Evolutionary conservation across 2,329 filamentous ascomycete species (phyloP).

Genomic region (Laburnicola sp.): DNA sequence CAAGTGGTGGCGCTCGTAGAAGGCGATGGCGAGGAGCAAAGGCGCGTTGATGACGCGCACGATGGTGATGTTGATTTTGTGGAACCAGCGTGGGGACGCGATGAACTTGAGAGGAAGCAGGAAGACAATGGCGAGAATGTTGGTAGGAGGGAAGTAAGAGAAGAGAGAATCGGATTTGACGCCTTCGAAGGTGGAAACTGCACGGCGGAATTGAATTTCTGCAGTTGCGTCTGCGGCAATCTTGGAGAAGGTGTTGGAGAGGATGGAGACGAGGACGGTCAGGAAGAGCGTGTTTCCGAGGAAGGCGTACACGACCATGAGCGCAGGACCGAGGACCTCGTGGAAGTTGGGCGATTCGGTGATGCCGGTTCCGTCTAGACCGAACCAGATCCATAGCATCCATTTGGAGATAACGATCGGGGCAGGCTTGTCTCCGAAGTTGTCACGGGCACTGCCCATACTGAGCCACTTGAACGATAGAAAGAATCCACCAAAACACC

Average conservation of each 20-base stretch:
- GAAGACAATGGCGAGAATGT: conserved; percentile 73
- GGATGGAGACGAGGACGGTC: conserved; percentile 85
- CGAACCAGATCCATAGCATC: conserved; percentile 95
- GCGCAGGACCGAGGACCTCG: conserved; percentile 72
- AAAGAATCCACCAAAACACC: conserved; percentile 83
- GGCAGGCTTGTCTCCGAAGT: conserved; percentile 50
- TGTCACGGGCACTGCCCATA: conserved; percentile 39
- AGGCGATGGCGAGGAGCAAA: conserved; percentile 69
- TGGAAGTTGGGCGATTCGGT: conserved; percentile 69
- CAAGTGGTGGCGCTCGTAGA: conserved; percentile 70
- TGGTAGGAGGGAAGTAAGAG: conserved; percentile 81
- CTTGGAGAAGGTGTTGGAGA: conserved; percentile 80
- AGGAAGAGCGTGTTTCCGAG: conserved; percentile 85
- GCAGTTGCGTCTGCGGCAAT: conserved; percentile 75
- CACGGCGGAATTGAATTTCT: conserved; percentile 81
- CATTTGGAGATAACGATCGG: conserved; percentile 77
- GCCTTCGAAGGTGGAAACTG: conserved; percentile 80
- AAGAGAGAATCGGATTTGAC: conserved; percentile 85
- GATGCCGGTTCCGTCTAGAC: conserved; percentile 69
- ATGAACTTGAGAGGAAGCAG: conserved; percentile 77
- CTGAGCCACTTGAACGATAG: conserved; percentile 79
- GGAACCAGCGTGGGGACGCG: conserved; percentile 82
- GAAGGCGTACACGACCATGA: conserved; percentile 85
- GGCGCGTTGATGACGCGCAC: conserved; percentile 77
- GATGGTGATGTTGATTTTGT: conserved; percentile 81